Conservation (phyloP, 2,329 filamentous ascomycete genomes). For the Colletotrichum sp. region DNA sequence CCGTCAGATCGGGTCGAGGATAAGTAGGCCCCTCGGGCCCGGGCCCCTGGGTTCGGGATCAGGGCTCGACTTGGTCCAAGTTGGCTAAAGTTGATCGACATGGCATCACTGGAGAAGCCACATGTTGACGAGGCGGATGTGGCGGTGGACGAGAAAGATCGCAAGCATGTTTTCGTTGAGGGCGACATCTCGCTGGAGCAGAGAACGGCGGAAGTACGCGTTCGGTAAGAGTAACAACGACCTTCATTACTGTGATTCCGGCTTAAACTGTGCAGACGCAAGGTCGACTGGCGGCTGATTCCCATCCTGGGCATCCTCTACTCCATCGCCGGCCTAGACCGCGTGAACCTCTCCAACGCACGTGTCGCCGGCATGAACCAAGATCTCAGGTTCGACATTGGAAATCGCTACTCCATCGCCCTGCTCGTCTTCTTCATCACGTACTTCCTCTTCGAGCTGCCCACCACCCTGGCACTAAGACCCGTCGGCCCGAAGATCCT, state of each 20-base stretch:
- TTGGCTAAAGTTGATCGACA: background rate
- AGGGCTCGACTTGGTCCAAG: background rate
- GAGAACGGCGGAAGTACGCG: background rate
- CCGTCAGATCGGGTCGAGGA: background rate
- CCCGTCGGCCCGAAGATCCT: slow-evolving; percentile 28
- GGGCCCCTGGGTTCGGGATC: background rate
- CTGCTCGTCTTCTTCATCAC: slow-evolving; percentile 26
- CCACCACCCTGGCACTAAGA: slow-evolving; percentile 10
- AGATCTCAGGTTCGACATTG: slow-evolving; percentile 19
- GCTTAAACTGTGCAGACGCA: no score
- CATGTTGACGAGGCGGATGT: background rate
- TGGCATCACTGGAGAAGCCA: background rate
- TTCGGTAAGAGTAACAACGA: no score
- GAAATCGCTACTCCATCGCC: slow-evolving; percentile 19
- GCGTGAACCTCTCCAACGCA: slow-evolving; percentile 18
- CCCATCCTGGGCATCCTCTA: slow-evolving; percentile 33
- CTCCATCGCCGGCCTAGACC: slow-evolving; percentile 21
- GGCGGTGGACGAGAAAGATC: background rate
- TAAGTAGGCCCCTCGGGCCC: background rate
- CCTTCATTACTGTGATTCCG: no score
- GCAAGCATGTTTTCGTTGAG: background rate
- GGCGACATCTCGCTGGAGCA: background rate
- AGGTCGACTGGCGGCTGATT: slow-evolving; percentile 39
- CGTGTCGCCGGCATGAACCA: slow-evolving; percentile 21
- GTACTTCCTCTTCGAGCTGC: background rate